These are phyloP conservation scores for Pythium volutum DNA, from an alignment of 352 stramenopile species.

Conservation along the genomic window DNA sequence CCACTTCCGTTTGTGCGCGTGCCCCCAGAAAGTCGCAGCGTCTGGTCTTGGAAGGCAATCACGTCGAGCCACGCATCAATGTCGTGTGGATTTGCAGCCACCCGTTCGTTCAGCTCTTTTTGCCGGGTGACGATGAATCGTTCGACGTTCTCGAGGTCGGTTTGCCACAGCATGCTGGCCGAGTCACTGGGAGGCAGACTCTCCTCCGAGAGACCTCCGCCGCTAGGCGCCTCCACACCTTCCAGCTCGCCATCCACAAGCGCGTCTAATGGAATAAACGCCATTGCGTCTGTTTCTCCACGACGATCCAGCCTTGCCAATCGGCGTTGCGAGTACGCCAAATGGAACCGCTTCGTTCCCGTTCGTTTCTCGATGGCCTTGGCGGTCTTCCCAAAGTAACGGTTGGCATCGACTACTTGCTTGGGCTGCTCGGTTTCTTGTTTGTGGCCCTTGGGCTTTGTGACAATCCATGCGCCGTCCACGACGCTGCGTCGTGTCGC, in stretches of 20 bases:
- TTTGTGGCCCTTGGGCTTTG: background rate
- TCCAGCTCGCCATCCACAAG: constrained; percentile 37
- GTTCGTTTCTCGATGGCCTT: constrained; percentile 38
- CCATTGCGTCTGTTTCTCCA: constrained; percentile 30
- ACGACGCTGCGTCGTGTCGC: constrained; percentile 44
- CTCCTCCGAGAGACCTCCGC: background rate
- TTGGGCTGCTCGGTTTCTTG: background rate
- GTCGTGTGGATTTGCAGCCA: constrained; percentile 29
- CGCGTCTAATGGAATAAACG: constrained; percentile 61
- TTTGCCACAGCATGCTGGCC: constrained; percentile 33
- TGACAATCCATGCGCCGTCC: constrained; percentile 40
- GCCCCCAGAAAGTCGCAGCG: constrained; percentile 28
- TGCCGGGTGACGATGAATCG: constrained; percentile 53
- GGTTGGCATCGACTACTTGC: constrained; percentile 4
- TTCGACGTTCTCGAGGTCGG: constrained; percentile 64
- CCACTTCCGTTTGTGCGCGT: constrained; percentile 16
- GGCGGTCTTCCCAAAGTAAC: constrained; percentile 59
- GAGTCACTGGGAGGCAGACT: background rate
- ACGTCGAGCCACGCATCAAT: constrained; percentile 63
- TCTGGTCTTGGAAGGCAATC: constrained; percentile 73
- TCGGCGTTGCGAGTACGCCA: constrained; percentile 71
- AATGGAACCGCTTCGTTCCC: constrained; percentile 44
- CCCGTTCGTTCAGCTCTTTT: constrained; percentile 36
- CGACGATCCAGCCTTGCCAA: constrained; percentile 16
- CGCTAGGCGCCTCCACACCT: constrained; percentile 2